A percentile compares a stretch with the other conserved stretches of the same genome.
Conservation (phyloP, 2,329 filamentous ascomycete species). For the Pochonia chlamydosporia region DNA sequence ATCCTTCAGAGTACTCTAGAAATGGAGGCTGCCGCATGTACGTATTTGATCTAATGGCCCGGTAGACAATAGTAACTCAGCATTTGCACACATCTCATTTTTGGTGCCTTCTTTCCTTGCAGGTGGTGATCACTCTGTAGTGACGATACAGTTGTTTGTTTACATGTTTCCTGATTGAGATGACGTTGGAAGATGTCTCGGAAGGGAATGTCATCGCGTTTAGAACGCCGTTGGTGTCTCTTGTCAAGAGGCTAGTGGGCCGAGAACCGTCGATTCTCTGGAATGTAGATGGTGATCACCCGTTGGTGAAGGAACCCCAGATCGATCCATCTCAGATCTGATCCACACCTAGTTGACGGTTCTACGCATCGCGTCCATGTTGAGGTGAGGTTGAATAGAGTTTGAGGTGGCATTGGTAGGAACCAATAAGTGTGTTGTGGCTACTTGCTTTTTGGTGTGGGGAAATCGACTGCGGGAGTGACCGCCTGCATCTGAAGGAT, state of each 20-base stretch:
- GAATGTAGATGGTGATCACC: too few relatives aligned
- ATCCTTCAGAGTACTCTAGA: slow-evolving; percentile 11
- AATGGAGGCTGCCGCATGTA: slow-evolving; percentile 11
- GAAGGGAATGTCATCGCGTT: neutral
- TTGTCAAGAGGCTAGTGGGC: too few relatives aligned
- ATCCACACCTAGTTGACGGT: too few relatives aligned
- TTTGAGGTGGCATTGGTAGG: neutral
- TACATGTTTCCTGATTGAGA: neutral
- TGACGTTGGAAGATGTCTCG: neutral
- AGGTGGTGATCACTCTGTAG: neutral
- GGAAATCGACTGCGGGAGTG: neutral
- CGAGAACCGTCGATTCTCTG: neutral
- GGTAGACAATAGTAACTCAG: slow-evolving; percentile 25
- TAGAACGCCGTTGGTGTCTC: neutral
- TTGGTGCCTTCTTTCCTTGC: neutral
- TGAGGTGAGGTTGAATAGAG: neutral
- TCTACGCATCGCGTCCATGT: too few relatives aligned
- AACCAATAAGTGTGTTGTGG: neutral
- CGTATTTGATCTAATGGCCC: slow-evolving; percentile 24
- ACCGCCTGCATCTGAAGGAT: too few relatives aligned
- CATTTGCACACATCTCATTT: slow-evolving; percentile 17
- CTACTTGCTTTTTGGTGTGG: neutral
- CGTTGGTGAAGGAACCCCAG: too few relatives aligned
- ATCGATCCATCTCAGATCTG: too few relatives aligned
- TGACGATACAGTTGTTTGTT: neutral